A percentile compares a stretch with the other conserved stretches of the same genome.
phyloP scores from a whole-genome alignment of 2,329 filamentous ascomycete species.

The Hypocrella siamensis region DNA sequence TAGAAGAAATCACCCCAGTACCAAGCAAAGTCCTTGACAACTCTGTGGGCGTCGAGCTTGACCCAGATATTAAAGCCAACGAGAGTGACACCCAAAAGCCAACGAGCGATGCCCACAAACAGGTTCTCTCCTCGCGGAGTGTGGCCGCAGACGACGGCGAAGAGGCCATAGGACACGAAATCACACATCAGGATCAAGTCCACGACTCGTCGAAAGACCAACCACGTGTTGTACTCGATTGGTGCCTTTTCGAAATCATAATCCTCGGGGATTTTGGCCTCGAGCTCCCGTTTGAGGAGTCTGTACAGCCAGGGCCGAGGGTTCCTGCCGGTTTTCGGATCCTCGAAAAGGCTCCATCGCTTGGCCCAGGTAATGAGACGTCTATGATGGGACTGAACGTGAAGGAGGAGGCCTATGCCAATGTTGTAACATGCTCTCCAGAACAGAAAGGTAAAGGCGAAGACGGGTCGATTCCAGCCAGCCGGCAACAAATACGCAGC shows the following conservation, averaged over 20 bases:
- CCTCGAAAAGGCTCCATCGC: constrained; percentile 72
- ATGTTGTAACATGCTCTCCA: constrained; percentile 89
- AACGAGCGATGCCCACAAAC: constrained; percentile 56
- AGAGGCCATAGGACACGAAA: constrained; percentile 92
- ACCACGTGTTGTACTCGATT: constrained; percentile 97
- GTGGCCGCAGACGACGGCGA: constrained; percentile 75
- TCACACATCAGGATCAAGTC: constrained; percentile 98
- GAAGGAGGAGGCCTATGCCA: constrained; percentile 80
- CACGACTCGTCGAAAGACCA: constrained; percentile 87
- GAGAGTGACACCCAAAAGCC: constrained; percentile 60
- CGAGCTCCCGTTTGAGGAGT: constrained; percentile 75
- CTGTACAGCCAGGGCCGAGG: constrained; percentile 69
- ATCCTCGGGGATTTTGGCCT: constrained; percentile 86
- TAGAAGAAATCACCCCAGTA: constrained; percentile 99
- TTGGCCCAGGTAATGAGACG: constrained; percentile 77
- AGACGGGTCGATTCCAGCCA: constrained; percentile 55
- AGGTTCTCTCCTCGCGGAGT: constrained; percentile 57
- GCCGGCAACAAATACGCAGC: constrained; percentile 59
- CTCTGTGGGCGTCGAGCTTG: constrained; percentile 90
- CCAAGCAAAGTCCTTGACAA: constrained; percentile 98
- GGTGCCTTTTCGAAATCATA: constrained; percentile 89
- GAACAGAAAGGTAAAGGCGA: constrained; percentile 74
- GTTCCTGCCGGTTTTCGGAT: constrained; percentile 66
- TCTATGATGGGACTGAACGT: constrained; percentile 79
- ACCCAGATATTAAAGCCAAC: constrained; percentile 97